A percentile compares a stretch with the other conserved stretches of the same genome.
These are phyloP conservation scores for Schoenoplectus tabernaemontani DNA, from an alignment of 202 grass and related monocot genomes.

Conservation along the genomic window DNA sequence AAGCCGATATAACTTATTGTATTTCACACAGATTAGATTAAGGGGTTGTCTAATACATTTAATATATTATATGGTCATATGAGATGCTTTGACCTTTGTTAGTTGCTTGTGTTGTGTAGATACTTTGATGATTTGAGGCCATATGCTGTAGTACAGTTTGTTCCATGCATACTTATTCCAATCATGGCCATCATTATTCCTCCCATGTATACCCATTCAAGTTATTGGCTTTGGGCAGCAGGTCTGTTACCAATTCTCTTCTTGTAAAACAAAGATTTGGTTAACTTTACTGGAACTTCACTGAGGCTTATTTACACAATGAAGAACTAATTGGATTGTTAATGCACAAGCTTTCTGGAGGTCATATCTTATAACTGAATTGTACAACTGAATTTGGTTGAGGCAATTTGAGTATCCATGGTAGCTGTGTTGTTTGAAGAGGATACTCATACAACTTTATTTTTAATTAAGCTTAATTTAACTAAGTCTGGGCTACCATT, in stretches of 20 bases:
- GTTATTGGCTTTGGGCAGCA: constrained; percentile 90
- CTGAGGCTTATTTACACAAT: neutral
- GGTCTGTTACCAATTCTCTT: constrained; percentile 32
- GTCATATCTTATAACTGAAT: too few relatives aligned
- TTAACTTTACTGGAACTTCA: constrained; percentile 7
- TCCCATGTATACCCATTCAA: constrained; percentile 96
- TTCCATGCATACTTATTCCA: constrained; percentile 80
- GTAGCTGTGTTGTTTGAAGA: neutral
- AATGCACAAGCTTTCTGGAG: too few relatives aligned
- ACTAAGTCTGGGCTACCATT: neutral
- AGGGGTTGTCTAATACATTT: neutral
- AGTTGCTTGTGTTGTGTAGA: constrained; percentile 33
- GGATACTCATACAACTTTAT: neutral
- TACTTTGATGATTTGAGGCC: constrained; percentile 84
- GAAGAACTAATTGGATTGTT: too few relatives aligned
- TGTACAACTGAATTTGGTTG: too few relatives aligned
- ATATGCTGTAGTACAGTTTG: constrained; percentile 67
- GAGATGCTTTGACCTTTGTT: neutral
- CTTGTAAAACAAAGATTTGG: neutral
- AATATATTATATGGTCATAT: neutral
- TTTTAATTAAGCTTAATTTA: neutral
- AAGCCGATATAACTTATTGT: neutral
- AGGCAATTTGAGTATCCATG: neutral
- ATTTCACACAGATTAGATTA: neutral
- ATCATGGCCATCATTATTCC: constrained; percentile 95